Conservation (phyloP, 495 filamentous ascomycete genomes). For the Penicillium soppii region DNA sequence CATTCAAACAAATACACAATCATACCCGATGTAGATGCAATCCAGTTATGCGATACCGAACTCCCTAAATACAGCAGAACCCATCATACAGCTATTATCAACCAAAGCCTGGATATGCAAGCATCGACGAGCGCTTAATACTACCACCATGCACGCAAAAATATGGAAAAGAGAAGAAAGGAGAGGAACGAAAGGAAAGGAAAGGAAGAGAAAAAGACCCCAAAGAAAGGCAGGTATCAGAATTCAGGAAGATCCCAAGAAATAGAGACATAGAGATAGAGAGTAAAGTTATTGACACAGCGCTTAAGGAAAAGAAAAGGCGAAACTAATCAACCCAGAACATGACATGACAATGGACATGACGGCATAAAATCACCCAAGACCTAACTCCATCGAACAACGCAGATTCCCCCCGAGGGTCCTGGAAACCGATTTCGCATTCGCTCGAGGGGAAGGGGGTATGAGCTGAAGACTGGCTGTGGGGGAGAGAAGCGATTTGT, state of each 20-base stretch:
- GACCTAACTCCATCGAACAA: conserved; percentile 10
- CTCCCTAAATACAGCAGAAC: too few relatives aligned
- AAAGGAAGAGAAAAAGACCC: conserved; percentile 1
- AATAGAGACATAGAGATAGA: conserved; percentile 7
- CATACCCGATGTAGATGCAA: too few relatives aligned
- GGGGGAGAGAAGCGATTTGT: too few relatives aligned
- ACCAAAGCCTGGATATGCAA: background rate
- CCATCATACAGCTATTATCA: too few relatives aligned
- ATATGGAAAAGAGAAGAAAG: background rate
- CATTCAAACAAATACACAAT: too few relatives aligned
- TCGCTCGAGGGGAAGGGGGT: background rate
- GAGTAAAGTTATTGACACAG: conserved; percentile 6
- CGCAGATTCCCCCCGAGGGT: conserved; percentile 1
- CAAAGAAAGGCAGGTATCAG: conserved; percentile 4
- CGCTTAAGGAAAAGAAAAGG: background rate
- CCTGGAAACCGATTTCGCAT: background rate
- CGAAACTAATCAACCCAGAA: background rate
- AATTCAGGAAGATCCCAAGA: conserved; percentile 1
- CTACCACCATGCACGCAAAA: background rate
- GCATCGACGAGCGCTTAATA: background rate
- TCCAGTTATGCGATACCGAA: too few relatives aligned
- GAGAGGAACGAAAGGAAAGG: background rate
- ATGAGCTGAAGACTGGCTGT: conserved; percentile 2
- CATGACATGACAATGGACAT: background rate
- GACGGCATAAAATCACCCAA: conserved; percentile 1